phyloP scores from a whole-genome alignment of 106 monocot species.

The Triglochin maritima region DNA sequence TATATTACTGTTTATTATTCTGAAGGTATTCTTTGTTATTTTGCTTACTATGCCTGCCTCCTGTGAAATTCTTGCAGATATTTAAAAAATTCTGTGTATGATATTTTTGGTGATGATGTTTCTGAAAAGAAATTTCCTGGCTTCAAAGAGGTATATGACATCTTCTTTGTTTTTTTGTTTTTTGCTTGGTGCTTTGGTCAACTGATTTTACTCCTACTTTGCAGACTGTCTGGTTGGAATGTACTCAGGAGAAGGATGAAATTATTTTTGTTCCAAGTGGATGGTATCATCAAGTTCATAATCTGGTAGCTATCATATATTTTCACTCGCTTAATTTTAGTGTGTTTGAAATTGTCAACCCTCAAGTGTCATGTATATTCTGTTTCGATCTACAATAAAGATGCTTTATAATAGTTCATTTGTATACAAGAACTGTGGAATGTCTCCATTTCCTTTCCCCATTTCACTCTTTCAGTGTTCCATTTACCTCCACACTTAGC shows the following conservation, averaged over 20 bases:
- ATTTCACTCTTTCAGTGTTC: too few species aligned
- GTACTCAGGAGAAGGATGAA: slow-evolving; percentile 75
- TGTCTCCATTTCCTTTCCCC: too few species aligned
- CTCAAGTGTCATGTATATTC: too few species aligned
- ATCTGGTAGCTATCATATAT: slow-evolving; percentile 39
- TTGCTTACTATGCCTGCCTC: too few species aligned
- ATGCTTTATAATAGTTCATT: too few species aligned
- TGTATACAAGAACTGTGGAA: too few species aligned
- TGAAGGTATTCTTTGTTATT: not conserved
- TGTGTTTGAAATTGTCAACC: too few species aligned
- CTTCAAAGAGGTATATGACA: slow-evolving; percentile 52
- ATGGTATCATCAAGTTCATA: slow-evolving; percentile 98
- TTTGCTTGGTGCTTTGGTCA: not conserved
- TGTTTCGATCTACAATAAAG: too few species aligned
- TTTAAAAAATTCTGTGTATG: slow-evolving; percentile 54
- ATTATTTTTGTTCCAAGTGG: slow-evolving; percentile 98
- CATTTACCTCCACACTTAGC: too few species aligned
- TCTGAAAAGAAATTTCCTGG: slow-evolving; percentile 71
- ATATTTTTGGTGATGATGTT: slow-evolving; percentile 63
- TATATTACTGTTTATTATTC: not conserved
- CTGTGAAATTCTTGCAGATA: slow-evolving; percentile 28
- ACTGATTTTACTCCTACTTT: slow-evolving; percentile 17
- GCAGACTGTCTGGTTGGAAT: slow-evolving; percentile 83
- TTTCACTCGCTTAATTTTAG: not conserved
- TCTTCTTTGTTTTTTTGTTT: not conserved